phyloP scores from a whole-genome alignment of 2,329 filamentous ascomycete genomes.

The Aspergillus sp. region DNA sequence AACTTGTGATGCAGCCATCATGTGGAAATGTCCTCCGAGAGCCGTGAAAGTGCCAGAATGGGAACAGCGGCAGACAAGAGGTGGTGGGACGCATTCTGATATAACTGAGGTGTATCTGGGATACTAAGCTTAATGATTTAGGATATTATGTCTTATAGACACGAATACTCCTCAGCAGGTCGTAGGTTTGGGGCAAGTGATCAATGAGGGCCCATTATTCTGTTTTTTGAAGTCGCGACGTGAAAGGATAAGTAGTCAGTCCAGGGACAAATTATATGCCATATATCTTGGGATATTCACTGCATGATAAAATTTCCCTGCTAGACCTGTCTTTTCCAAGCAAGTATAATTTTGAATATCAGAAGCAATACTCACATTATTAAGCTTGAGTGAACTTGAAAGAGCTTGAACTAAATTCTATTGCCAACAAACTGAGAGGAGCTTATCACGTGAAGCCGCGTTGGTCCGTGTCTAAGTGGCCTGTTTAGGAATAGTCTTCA shows the following conservation, averaged over 20 bases:
- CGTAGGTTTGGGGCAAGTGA: background rate
- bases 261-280: background rate
- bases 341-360: background rate
- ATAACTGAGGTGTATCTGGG: background rate
- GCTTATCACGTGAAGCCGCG: background rate
- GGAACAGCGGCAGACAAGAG: background rate
- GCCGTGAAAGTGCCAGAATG: background rate
- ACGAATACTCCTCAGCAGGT: background rate
- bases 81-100: background rate
- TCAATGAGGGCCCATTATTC: background rate
- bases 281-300: background rate
- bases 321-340: background rate
- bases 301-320: background rate
- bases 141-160: background rate
- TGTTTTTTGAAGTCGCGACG: background rate
- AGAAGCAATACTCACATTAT: background rate
- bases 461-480: background rate
- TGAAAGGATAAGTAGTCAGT: background rate
- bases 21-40: background rate
- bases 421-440: background rate
- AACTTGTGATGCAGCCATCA: background rate
- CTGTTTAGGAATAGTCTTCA: conserved; percentile 1
- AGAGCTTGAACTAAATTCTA: too few relatives aligned
- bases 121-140: background rate
- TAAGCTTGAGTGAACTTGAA: too few relatives aligned